phyloP scores from a whole-genome alignment of 169 alveolate species.

The Babesia divergens region DNA sequence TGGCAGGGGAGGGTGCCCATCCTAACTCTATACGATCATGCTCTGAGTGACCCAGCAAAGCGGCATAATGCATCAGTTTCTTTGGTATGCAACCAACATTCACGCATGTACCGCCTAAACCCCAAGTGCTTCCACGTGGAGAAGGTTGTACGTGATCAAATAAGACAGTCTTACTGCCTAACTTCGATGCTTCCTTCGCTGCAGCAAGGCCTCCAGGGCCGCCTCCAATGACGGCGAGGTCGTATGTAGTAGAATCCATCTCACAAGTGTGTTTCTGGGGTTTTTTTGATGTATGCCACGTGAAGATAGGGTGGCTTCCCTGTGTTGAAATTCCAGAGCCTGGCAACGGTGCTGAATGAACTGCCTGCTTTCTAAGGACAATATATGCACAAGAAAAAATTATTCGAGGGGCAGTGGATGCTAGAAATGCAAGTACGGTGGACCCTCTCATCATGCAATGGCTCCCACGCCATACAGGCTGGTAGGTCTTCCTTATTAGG shows the following conservation, averaged over 20 bases:
- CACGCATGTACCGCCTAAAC: conserved; percentile 97
- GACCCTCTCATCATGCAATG: not conserved
- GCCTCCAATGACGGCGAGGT: conserved; percentile 88
- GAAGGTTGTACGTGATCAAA: conserved; percentile 96
- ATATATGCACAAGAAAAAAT: conserved; percentile 25
- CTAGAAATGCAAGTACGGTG: conserved; percentile 5
- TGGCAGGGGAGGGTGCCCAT: not conserved
- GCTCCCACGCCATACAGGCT: too few species aligned
- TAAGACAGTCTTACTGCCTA: conserved; percentile 89
- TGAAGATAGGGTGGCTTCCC: not conserved
- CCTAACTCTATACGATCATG: conserved; percentile 48
- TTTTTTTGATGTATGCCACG: not conserved
- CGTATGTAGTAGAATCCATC: conserved; percentile 56
- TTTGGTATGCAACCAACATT: conserved; percentile 99
- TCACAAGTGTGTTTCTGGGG: too few species aligned
- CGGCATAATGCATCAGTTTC: conserved; percentile 96
- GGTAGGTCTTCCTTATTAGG: too few species aligned
- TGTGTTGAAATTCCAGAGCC: not conserved
- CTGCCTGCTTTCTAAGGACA: not conserved
- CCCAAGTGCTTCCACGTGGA: conserved; percentile 94
- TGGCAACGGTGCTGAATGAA: not conserved
- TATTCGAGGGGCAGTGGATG: conserved; percentile 39
- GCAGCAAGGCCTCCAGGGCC: conserved; percentile 92
- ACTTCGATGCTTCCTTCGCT: conserved; percentile 92
- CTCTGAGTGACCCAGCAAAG: conserved; percentile 75